Percentiles rank a stretch among this genome's conserved stretches.
Evolutionary conservation across 106 monocot species (phyloP).

Genomic region (Triglochin maritima): DNA sequence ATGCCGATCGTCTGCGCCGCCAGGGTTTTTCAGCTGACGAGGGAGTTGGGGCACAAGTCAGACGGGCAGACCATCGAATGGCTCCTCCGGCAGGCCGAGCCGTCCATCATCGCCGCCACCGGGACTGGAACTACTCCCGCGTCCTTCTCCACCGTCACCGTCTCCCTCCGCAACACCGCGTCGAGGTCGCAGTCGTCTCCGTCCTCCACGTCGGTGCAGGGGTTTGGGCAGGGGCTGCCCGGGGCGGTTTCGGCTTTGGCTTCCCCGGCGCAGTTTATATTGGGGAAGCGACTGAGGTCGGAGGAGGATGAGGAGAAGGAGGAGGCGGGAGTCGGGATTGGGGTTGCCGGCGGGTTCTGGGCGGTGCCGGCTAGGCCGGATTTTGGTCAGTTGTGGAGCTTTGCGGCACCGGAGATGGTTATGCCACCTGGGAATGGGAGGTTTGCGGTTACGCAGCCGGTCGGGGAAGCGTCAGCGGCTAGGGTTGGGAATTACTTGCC

Average conservation of each 20-base stretch:
- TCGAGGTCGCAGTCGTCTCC: conserved; percentile 2
- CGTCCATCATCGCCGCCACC: conserved; percentile 46
- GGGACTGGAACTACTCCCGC: conserved; percentile 42
- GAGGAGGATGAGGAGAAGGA: conserved; percentile 9
- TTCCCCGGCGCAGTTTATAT: conserved; percentile 30
- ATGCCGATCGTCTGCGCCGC: conserved; percentile 24
- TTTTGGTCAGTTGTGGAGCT: conserved; percentile 84
- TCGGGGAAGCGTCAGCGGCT: conserved; percentile 60
- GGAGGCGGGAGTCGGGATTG: conserved; percentile 8
- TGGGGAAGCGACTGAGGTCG: conserved; percentile 34
- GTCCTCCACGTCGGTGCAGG: conserved; percentile 1
- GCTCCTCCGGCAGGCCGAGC: conserved; percentile 45
- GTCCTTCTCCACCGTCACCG: conserved; percentile 24
- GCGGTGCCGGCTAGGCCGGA: conserved; percentile 69
- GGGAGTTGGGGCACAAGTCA: conserved; percentile 19
- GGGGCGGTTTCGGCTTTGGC: not conserved
- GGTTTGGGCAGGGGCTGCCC: too few species aligned
- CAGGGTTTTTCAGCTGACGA: conserved; percentile 14
- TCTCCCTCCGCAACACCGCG: conserved; percentile 7
- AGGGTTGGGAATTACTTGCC: conserved; percentile 78
- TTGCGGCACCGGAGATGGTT: conserved; percentile 58
- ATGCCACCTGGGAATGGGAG: conserved; percentile 20
- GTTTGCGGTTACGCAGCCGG: conserved; percentile 18
- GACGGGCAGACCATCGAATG: conserved; percentile 25
- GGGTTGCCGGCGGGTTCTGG: conserved; percentile 41